These are phyloP conservation scores for Tricladium varicosporioides DNA, from an alignment of 2,329 filamentous ascomycete genomes.

Conservation along the genomic window DNA sequence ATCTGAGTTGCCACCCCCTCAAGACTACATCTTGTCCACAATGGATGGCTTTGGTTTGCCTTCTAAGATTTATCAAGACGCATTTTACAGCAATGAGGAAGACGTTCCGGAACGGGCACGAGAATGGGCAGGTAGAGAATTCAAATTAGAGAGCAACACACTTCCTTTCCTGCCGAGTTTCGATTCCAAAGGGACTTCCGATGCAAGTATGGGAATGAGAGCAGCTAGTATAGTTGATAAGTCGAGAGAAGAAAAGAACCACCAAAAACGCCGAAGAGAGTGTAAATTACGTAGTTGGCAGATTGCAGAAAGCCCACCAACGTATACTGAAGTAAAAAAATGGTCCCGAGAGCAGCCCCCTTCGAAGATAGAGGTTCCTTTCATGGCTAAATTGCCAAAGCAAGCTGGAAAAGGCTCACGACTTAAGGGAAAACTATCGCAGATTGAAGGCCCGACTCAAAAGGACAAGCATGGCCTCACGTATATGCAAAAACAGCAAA, in stretches of 20 bases:
- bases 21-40: constrained; percentile 50
- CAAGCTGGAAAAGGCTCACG: constrained; percentile 14
- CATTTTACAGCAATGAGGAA: constrained; percentile 78
- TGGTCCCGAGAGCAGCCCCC: constrained; percentile 57
- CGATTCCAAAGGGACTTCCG: constrained; percentile 58
- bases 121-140: constrained; percentile 87
- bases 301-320: constrained; percentile 68
- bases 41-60: constrained; percentile 59
- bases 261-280: constrained; percentile 50
- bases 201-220: constrained; percentile 55
- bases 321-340: constrained; percentile 61
- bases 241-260: constrained; percentile 46
- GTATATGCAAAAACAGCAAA: constrained; percentile 74
- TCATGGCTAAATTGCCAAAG: not conserved
- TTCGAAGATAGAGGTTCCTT: constrained; percentile 12
- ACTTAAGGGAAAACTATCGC: constrained; percentile 55
- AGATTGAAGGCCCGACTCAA: constrained; percentile 87
- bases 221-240: constrained; percentile 47
- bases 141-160: constrained; percentile 71
- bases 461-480: constrained; percentile 80
- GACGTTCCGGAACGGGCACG: constrained; percentile 76
- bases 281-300: constrained; percentile 76
- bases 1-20: constrained; percentile 39
- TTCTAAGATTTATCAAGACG: constrained; percentile 75
- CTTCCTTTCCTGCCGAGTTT: constrained; percentile 80